phyloP scores from a whole-genome alignment of 805 yeast genomes.

The Candida michaelii region DNA sequence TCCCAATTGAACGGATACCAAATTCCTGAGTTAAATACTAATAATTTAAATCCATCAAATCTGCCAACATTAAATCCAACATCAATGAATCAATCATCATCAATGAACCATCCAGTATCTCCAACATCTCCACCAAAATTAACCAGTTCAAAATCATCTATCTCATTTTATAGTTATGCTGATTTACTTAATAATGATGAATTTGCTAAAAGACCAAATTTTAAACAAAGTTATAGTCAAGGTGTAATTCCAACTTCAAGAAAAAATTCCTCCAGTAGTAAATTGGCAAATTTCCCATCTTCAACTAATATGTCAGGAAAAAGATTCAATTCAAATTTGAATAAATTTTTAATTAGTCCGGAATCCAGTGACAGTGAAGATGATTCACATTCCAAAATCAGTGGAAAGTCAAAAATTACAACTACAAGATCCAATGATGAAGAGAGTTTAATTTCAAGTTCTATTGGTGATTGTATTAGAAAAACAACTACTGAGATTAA shows the following conservation, averaged over 20 bases:
- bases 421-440: slow-evolving; percentile 22
- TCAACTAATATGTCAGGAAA: slow-evolving; percentile 10
- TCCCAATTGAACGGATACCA: slow-evolving; percentile 14
- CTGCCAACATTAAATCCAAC: slow-evolving; percentile 5
- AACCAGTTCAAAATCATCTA: slow-evolving; percentile 34
- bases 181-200: slow-evolving; percentile 75
- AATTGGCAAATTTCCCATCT: background rate
- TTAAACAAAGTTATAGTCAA: slow-evolving; percentile 39
- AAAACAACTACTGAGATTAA: slow-evolving; percentile 39
- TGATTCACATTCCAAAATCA: slow-evolving; percentile 4
- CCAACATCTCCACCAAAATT: slow-evolving; percentile 44
- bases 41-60: slow-evolving; percentile 8
- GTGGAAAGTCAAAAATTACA: slow-evolving; percentile 13
- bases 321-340: slow-evolving; percentile 14
- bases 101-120: slow-evolving; percentile 16
- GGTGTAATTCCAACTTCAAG: slow-evolving; percentile 30
- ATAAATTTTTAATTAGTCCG: slow-evolving; percentile 26
- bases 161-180: slow-evolving; percentile 72
- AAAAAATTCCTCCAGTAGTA: slow-evolving; percentile 12
- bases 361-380: slow-evolving; percentile 28
- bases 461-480: slow-evolving; percentile 42
- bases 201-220: slow-evolving; percentile 59
- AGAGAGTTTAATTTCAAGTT: slow-evolving; percentile 37
- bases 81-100: background rate
- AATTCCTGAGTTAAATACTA: slow-evolving; percentile 11